Conservation (phyloP, 768 basidiomycete genomes). For the Collybiopsis confluens region DNA sequence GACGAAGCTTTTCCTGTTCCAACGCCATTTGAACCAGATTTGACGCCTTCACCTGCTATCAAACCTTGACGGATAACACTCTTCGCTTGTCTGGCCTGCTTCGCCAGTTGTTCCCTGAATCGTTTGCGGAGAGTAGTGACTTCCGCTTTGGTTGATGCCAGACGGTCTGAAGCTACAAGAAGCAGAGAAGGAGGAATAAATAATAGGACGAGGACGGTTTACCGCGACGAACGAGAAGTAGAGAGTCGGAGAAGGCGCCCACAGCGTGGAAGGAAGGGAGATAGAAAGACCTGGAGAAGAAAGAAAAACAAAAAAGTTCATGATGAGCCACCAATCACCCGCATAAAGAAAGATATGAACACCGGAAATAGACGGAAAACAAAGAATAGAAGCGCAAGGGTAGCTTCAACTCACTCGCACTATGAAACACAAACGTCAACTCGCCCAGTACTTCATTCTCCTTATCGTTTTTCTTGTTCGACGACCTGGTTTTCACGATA, state of each 20-base stretch:
- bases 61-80: too few species aligned
- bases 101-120: slow-evolving; percentile 70
- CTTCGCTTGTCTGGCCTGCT: slow-evolving; percentile 10
- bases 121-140: slow-evolving; percentile 58
- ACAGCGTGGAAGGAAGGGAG: slow-evolving; percentile 7
- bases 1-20: too few species aligned
- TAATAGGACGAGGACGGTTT: too few species aligned
- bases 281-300: slow-evolving; percentile 2
- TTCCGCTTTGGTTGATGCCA: slow-evolving; percentile 65
- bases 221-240: not conserved
- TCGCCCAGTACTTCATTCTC: slow-evolving; percentile 43
- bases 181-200: slow-evolving; percentile 8
- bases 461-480: slow-evolving; percentile 31
- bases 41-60: too few species aligned
- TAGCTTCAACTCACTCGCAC: slow-evolving; percentile 58
- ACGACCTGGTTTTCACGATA: slow-evolving; percentile 8
- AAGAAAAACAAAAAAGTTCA: too few species aligned
- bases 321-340: too few species aligned
- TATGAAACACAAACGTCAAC: slow-evolving; percentile 61
- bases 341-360: slow-evolving; percentile 13
- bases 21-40: too few species aligned
- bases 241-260: slow-evolving; percentile 13
- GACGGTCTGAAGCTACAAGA: slow-evolving; percentile 64
- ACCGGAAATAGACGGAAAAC: not conserved
- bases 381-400: not conserved